Base-by-base conservation (phyloP, 2,329 filamentous ascomycete genomes). In the Cytospora mali region DNA sequence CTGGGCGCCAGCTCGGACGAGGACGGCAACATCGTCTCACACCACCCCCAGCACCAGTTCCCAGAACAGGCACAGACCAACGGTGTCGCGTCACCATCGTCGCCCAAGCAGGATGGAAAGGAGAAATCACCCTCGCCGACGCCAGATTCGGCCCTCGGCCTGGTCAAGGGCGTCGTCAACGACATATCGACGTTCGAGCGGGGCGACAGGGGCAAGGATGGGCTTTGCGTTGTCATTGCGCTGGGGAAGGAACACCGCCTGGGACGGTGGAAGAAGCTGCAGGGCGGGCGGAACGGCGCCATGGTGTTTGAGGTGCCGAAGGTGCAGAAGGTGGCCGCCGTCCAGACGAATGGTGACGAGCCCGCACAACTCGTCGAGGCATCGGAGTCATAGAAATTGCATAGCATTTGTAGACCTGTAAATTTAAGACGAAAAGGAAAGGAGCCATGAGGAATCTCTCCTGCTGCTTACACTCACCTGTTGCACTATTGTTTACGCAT, bases 161-260 rank as follows among this genome's bases (percentile, higher is more conserved):
- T 71, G 21, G 81, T 93, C 59, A 85, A 84, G 69, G 95, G 95
- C 49, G 82, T 98, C 9, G 82, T 99, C 68, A 99, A 98, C 72
- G 93, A 91, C 69, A 88, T 99, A 64, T 86, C 91, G 1, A 84
- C 97, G 16, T 93, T 95, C 69, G 95, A 98, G 75, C 84, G 91
- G 21, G 92, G 93, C 4, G 89, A 92, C 21, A 81, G 88, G 64
- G 91, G 89, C 33, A 87, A 85, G 68, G 85, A 90, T 61, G 93
- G 93, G 0, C 76, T 97, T 2, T 94, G 91, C 69, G 84, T 98
- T 29, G 88, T 96, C 14, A 91, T 88, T n/a, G 95, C 89, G 18
- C 84, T 96, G 1, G 93, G 91, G 39, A 94, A 91, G 71, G 92
- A 97, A 76, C 90, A 93, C 75, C 85, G 92, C 51, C 79, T 97